Evolutionary conservation across 176 grass and related monocot species (phyloP), one percentile per base, ranked within the genome.

Genomic region (Aegilops bicornis): DNA sequence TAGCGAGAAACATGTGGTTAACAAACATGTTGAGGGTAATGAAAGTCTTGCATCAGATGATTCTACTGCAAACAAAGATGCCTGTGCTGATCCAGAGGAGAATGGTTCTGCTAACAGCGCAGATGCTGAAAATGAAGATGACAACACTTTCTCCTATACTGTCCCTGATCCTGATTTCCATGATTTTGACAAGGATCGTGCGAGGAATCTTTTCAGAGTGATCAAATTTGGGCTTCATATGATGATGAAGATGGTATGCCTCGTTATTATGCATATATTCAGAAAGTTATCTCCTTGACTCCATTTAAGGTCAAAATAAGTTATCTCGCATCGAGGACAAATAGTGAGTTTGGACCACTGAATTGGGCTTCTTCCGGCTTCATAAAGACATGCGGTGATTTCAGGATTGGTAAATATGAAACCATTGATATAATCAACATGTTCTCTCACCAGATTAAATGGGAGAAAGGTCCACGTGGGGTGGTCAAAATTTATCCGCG

Each of bases 121-220:
- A 33, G 78, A 74, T 36, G 47, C 85, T 85, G 91, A 83, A 69
- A 88, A 78, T 69, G 85, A 90, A 84, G 69, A 78, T 68, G 79
- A 81, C 27, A 76, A 83, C 32, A 59, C 82, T n/a, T 72, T 88
- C 47, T 86, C 86, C 63, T 88, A 85, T 69, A 85, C 60, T 86
- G 91, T 90, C 76, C 91, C 91, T 82, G 91, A 93, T 86, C 85
- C 88, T n/a, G 91, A 93, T 90, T 93, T 93, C 69, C 88, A 90
- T 88, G 91, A 90, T 88, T 93, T 93, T 79, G 91, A 93, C 73
- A 88, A 86, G 48, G 79, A 90, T 60, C 86, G 88, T 32, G 75
- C 2, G 88, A 93, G 61, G 47, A 83, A 83, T 88, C 29, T 88
- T 90, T 93, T 76, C 64, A 79, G 69, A 79, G 35, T 76, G 88